Evolutionary conservation across 2,329 filamentous ascomycete species (phyloP).

Genomic region (Penicillium sp.): DNA sequence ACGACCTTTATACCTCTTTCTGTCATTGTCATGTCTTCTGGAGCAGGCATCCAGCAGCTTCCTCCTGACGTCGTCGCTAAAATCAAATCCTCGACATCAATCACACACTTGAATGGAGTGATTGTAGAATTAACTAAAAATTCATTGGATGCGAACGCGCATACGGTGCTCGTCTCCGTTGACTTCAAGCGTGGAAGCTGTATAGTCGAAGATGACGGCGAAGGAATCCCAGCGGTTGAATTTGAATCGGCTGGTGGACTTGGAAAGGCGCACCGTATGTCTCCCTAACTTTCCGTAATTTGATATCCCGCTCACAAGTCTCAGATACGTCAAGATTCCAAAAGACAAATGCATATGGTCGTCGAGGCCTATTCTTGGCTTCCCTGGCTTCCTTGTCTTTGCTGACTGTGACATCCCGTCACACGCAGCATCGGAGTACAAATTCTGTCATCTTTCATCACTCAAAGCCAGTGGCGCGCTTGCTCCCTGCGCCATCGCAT

Average conservation of each 20-base stretch:
- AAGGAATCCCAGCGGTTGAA: slow-evolving; percentile 67
- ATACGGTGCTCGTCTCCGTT: slow-evolving; percentile 62
- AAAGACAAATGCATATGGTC: slow-evolving; percentile 54
- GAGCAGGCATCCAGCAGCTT: slow-evolving; percentile 57
- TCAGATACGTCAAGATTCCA: slow-evolving; percentile 74
- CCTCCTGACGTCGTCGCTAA: slow-evolving; percentile 67
- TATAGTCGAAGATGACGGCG: slow-evolving; percentile 75
- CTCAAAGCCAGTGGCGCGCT: slow-evolving; percentile 59
- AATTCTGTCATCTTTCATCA: slow-evolving; percentile 66
- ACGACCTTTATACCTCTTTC: not conserved
- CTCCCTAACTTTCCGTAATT: not conserved
- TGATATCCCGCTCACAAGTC: slow-evolving; percentile 8
- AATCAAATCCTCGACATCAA: slow-evolving; percentile 76
- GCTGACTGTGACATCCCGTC: slow-evolving; percentile 68
- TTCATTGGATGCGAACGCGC: slow-evolving; percentile 72
- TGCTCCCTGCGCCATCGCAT: slow-evolving; percentile 56
- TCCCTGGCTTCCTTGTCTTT: slow-evolving; percentile 72
- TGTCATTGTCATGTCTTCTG: slow-evolving; percentile 28
- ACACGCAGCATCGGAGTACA: slow-evolving; percentile 47
- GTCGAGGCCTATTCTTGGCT: slow-evolving; percentile 68
- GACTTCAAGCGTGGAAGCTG: slow-evolving; percentile 74
- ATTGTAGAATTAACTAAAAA: slow-evolving; percentile 72
- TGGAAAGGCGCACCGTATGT: slow-evolving; percentile 64
- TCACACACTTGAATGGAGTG: slow-evolving; percentile 68
- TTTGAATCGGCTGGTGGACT: slow-evolving; percentile 67